Base-by-base conservation (phyloP, 176 grass and related monocot genomes). In the Cenchrus purpureus region DNA sequence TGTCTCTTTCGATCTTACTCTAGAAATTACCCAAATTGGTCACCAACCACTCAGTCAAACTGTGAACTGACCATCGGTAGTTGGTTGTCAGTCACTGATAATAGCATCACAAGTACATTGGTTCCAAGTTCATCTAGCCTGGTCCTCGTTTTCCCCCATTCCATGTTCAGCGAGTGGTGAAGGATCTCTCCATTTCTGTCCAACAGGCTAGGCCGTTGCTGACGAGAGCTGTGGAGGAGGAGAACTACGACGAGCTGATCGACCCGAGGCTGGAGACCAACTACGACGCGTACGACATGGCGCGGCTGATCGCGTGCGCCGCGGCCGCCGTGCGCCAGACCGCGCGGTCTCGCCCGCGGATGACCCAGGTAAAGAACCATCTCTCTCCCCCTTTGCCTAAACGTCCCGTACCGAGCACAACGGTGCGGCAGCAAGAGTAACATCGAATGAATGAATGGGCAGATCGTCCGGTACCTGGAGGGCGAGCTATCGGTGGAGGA, bases 391-490 rank as follows among this genome's bases (percentile, higher is more conserved):
- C 51, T 28, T 19, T 14, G 32, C 14, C 7, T n/a, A 19, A 88
- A 11, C 67, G 62, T 17, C 22, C 42, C 17, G 3, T 22, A 29
- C 32, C 29, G 17, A 53, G 40, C 73, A 31, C 69, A 63, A 7
- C 50, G 25, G 71, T 31, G 37, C 37, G 48, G 2, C 14, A 34
- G 8, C 51, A 53, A 34, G 8, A 1, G 2, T 40, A 65, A 79
- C 45, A 40, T 40, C 37, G 37, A 40, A 40, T 40, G 37, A 40
- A 40, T 40, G 37, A 4, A 5, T 84, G 63, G 29, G 25, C 83
- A 98, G 96, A 93, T 98, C 68, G 91, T 91, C 31, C 81, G 91
- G 43, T 94, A 87, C 84, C 83, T 98, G 77, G 91, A 98, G 86
- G 96, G 96, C 86, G 91, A 98, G 81, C 83, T 98, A 51, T 90